A percentile compares a stretch with the other conserved stretches of the same genome.
Evolutionary conservation across 345 rosid genomes (phyloP).

Genomic region (Erysimum cheiranthoides): DNA sequence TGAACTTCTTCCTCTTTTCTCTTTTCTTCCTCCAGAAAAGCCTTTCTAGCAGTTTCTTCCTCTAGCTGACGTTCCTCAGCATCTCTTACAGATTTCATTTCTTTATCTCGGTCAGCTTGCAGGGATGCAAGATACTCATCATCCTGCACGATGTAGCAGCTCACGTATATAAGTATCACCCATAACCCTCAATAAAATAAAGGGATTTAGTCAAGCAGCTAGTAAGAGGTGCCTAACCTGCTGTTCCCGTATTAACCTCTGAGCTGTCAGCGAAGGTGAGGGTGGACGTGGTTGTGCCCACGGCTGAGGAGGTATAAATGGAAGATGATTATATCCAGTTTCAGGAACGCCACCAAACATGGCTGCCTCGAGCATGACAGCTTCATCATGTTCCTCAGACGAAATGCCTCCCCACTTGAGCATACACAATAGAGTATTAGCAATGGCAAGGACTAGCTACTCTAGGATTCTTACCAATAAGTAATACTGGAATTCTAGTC

Average conservation of each 20-base stretch:
- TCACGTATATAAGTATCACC: conserved; percentile 13
- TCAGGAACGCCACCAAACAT: conserved; percentile 99
- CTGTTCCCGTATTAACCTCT: conserved; percentile 94
- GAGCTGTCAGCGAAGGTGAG: conserved; percentile 93
- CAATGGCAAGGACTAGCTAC: conserved; percentile 13
- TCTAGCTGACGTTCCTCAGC: conserved; percentile 78
- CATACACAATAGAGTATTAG: conserved; percentile 32
- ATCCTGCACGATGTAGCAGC: conserved; percentile 62
- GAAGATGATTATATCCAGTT: conserved; percentile 58
- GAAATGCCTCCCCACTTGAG: conserved; percentile 99
- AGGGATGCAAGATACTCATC: conserved; percentile 94
- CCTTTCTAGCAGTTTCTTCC: conserved; percentile 78
- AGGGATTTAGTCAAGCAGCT: neutral
- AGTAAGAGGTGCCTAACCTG: conserved; percentile 62
- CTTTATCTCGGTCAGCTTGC: conserved; percentile 97
- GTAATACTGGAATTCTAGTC: neutral
- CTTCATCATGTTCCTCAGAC: conserved; percentile 98
- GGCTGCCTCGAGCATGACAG: conserved; percentile 99
- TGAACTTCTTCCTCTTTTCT: conserved; percentile 75
- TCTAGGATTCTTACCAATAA: conserved; percentile 16
- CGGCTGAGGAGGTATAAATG: conserved; percentile 52
- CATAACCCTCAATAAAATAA: neutral
- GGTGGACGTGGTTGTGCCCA: conserved; percentile 73
- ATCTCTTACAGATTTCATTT: conserved; percentile 78
- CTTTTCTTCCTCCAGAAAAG: conserved; percentile 80